Percentiles rank a stretch among this genome's conserved stretches.
These are phyloP conservation scores for Elaeis oleifera DNA, from an alignment of 202 grass and related monocot species.

Conservation along the genomic window DNA sequence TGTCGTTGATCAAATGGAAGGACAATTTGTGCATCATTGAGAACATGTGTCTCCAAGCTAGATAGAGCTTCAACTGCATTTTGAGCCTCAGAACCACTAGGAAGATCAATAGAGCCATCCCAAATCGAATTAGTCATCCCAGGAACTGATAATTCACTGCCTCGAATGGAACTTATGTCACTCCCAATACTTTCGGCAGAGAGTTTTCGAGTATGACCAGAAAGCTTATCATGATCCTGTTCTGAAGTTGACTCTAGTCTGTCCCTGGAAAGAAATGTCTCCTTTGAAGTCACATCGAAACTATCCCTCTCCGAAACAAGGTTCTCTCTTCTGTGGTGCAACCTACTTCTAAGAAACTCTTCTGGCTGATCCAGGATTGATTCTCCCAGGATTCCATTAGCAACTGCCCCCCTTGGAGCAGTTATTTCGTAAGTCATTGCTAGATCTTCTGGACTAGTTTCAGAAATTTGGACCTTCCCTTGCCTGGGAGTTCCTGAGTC, in stretches of 20 bases:
- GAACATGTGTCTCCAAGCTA: slow-evolving; percentile 44
- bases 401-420: slow-evolving; percentile 31
- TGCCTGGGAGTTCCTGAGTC: slow-evolving; percentile 21
- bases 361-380: slow-evolving; percentile 37
- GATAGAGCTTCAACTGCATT: slow-evolving; percentile 40
- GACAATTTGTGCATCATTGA: slow-evolving; percentile 60
- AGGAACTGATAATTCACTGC: slow-evolving; percentile 64
- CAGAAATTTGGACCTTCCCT: slow-evolving; percentile 22
- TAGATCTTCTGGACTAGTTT: slow-evolving; percentile 25
- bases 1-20: slow-evolving; percentile 82
- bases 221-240: slow-evolving; percentile 39
- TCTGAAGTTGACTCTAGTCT: slow-evolving; percentile 36
- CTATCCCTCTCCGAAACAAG: slow-evolving; percentile 27
- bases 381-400: slow-evolving; percentile 49
- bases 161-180: slow-evolving; percentile 92
- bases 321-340: slow-evolving; percentile 34
- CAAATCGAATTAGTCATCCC: slow-evolving; percentile 55
- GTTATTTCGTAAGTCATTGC: slow-evolving; percentile 20
- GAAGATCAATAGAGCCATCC: slow-evolving; percentile 53
- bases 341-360: slow-evolving; percentile 22
- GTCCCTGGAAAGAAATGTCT: slow-evolving; percentile 2
- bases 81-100: slow-evolving; percentile 49
- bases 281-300: slow-evolving; percentile 30
- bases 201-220: slow-evolving; percentile 60
- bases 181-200: slow-evolving; percentile 90